Evolutionary conservation across 345 rosid genomes (phyloP).

Genomic region (Heritiera fomes): DNA sequence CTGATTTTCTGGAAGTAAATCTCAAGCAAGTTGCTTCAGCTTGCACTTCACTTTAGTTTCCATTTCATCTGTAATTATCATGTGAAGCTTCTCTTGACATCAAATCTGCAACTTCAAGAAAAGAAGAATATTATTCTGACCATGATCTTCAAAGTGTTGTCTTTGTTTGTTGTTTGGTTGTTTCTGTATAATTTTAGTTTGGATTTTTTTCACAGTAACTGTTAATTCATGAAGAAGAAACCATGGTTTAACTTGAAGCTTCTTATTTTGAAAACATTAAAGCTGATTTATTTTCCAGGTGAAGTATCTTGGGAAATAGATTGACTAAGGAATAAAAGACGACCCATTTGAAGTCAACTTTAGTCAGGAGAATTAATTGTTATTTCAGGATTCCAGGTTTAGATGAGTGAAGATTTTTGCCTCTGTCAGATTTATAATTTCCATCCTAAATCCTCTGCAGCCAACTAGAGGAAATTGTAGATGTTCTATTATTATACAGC

Average conservation of each 20-base stretch:
- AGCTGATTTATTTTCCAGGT: not conserved
- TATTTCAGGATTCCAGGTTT: not conserved
- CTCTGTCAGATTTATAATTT: not conserved
- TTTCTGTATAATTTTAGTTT: not conserved
- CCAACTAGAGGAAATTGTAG: not conserved
- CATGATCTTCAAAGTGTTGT: not conserved
- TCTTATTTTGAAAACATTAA: not conserved
- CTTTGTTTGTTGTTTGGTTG: not conserved
- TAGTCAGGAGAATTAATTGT: not conserved
- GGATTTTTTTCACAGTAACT: not conserved
- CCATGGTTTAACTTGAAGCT: not conserved
- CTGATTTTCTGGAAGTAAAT: not conserved
- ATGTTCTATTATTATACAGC: not conserved
- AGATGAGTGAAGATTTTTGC: conserved; percentile 2
- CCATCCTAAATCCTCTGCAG: not conserved
- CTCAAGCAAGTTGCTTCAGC: not conserved
- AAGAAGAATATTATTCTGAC: not conserved
- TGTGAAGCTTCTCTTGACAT: not conserved
- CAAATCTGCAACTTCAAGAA: conserved; percentile 8
- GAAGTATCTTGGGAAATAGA: not conserved
- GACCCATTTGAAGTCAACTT: not conserved
- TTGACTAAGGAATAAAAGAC: not conserved
- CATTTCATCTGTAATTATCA: not conserved
- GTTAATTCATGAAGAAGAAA: not conserved
- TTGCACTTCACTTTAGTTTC: not conserved